phyloP scores from a whole-genome alignment of 495 filamentous ascomycete genomes.

The Neurospora sp. region DNA sequence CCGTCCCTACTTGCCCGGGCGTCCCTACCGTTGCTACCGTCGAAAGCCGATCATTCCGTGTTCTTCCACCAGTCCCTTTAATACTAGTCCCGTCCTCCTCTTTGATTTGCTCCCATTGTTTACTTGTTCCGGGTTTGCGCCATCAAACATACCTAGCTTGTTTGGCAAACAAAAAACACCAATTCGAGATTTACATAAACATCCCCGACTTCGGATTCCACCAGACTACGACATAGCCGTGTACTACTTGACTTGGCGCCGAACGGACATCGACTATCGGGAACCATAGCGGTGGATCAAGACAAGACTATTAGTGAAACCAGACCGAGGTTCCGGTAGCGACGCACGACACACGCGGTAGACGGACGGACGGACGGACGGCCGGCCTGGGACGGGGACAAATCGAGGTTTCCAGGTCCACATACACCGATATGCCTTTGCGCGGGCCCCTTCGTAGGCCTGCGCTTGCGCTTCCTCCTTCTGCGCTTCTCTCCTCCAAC shows the following conservation, averaged over 20 bases:
- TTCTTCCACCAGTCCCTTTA: not conserved
- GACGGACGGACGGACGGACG: not conserved
- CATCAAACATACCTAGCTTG: not conserved
- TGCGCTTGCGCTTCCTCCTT: not conserved
- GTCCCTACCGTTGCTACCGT: not conserved
- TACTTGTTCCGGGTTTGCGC: not conserved
- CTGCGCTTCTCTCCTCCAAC: not conserved
- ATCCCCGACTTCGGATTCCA: not conserved
- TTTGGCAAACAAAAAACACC: not conserved
- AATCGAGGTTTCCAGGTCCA: not conserved
- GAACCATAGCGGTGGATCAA: not conserved
- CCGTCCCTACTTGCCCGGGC: not conserved
- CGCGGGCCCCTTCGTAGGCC: not conserved
- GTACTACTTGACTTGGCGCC: not conserved
- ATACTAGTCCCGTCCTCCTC: not conserved
- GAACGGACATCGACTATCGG: not conserved
- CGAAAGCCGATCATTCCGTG: not conserved
- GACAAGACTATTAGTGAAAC: not conserved
- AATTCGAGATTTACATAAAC: not conserved
- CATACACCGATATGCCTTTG: not conserved
- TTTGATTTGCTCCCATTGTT: not conserved
- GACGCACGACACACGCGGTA: not conserved
- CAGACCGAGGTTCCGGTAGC: not conserved
- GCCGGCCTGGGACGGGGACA: not conserved
- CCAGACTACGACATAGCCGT: not conserved